Evolutionary conservation across 768 basidiomycete genomes (phyloP).

Genomic region (Termitomyces bulborhizus): DNA sequence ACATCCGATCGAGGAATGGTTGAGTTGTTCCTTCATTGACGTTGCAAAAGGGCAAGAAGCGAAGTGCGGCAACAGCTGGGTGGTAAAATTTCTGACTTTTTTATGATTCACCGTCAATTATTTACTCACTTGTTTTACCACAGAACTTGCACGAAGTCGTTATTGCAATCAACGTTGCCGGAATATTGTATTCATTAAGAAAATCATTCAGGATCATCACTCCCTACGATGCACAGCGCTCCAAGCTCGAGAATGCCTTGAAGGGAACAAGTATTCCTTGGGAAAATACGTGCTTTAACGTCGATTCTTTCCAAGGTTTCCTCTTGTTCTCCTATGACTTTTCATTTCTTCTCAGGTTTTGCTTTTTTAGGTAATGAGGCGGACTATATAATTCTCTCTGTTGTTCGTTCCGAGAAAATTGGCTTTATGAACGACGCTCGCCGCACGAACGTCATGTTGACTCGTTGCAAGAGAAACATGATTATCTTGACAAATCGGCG

Average conservation of each 20-base stretch:
- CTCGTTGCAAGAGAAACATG: conserved; percentile 65
- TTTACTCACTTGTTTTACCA: neutral
- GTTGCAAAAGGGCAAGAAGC: conserved; percentile 27
- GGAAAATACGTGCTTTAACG: conserved; percentile 65
- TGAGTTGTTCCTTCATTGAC: conserved; percentile 56
- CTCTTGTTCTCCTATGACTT: conserved; percentile 1
- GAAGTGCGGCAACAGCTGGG: conserved; percentile 28
- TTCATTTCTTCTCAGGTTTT: neutral
- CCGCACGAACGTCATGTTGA: conserved; percentile 75
- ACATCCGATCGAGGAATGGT: conserved; percentile 28
- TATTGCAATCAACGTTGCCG: conserved; percentile 28
- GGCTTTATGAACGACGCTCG: conserved; percentile 56
- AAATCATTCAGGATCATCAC: conserved; percentile 58
- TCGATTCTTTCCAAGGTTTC: conserved; percentile 74
- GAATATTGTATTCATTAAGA: conserved; percentile 28
- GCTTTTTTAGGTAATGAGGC: conserved; percentile 59
- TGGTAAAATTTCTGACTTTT: conserved; percentile 19
- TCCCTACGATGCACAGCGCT: conserved; percentile 69
- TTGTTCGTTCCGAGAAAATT: conserved; percentile 54
- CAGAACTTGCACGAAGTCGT: conserved; percentile 52
- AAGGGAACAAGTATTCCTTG: conserved; percentile 39
- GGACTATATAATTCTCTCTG: conserved; percentile 65
- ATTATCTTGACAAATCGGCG: conserved; percentile 48
- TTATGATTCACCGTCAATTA: neutral
- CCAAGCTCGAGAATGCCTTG: conserved; percentile 42